Percentiles rank a stretch among this genome's conserved stretches.
Conservation (phyloP, 1,284 basidiomycete species). For the Boletus mariae region DNA sequence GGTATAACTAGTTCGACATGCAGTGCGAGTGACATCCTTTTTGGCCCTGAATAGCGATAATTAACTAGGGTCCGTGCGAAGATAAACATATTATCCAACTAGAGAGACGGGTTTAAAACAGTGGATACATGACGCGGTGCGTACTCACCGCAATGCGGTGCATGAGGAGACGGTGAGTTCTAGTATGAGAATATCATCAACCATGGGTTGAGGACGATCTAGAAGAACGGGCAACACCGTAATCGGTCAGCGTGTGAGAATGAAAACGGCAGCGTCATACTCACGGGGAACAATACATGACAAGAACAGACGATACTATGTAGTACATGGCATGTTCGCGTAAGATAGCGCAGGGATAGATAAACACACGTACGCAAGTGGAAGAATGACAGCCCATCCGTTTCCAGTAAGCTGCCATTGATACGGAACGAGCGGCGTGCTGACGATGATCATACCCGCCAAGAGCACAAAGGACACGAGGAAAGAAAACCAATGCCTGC, state of each 20-base stretch:
- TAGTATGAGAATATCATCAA: conserved; percentile 76
- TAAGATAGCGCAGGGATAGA: neutral
- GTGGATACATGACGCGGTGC: neutral
- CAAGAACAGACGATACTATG: conserved; percentile 53
- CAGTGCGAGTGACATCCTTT: too few relatives aligned
- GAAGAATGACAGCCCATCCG: conserved; percentile 69
- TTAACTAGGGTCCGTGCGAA: too few relatives aligned
- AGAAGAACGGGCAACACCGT: conserved; percentile 12
- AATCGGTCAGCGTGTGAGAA: conserved; percentile 17
- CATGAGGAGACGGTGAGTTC: conserved; percentile 15
- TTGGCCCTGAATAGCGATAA: too few relatives aligned
- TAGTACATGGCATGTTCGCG: conserved; percentile 3
- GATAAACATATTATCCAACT: too few relatives aligned
- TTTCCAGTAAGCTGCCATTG: conserved; percentile 60
- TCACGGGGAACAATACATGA: conserved; percentile 68
- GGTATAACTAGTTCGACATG: too few relatives aligned
- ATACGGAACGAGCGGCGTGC: conserved; percentile 51
- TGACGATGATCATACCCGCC: conserved; percentile 55
- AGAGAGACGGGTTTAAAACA: neutral
- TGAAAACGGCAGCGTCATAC: conserved; percentile 22
- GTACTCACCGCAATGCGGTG: neutral
- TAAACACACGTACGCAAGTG: conserved; percentile 49
- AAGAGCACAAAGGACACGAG: conserved; percentile 37
- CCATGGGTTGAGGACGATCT: conserved; percentile 78
- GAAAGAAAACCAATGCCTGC: conserved; percentile 35